Evolutionary conservation across 495 filamentous ascomycete genomes (phyloP).

Genomic region (Aspergillus affinis): DNA sequence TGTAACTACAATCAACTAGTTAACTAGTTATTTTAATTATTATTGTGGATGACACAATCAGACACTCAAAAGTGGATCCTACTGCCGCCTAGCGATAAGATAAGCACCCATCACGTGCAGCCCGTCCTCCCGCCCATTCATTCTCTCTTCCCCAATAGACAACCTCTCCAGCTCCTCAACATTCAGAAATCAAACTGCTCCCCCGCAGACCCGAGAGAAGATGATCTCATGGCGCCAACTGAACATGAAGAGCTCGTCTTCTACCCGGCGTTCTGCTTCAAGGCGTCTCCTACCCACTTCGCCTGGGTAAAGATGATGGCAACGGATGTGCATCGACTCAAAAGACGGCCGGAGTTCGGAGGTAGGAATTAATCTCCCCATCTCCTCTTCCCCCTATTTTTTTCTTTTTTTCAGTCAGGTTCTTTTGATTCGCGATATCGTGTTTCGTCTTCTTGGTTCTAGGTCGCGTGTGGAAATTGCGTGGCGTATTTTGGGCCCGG

Average conservation of each 20-base stretch:
- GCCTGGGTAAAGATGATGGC: slow-evolving; percentile 79
- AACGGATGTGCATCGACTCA: slow-evolving; percentile 62
- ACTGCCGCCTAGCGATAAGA: background rate
- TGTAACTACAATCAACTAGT: too few relatives aligned
- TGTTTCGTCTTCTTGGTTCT: background rate
- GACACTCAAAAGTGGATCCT: background rate
- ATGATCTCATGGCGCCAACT: slow-evolving; percentile 39
- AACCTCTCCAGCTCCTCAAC: background rate
- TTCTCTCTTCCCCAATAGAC: background rate
- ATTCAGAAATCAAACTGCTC: background rate
- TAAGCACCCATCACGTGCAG: background rate
- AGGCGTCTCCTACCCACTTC: slow-evolving; percentile 77
- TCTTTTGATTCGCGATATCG: slow-evolving; percentile 3
- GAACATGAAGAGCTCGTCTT: slow-evolving; percentile 41
- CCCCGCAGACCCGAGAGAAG: slow-evolving; percentile 15
- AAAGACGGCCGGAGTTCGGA: slow-evolving; percentile 60
- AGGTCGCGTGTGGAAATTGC: background rate
- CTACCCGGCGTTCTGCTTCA: slow-evolving; percentile 85
- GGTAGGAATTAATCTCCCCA: slow-evolving; percentile 44
- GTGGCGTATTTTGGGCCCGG: background rate
- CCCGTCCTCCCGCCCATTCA: background rate
- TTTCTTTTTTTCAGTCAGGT: background rate
- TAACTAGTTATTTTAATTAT: too few relatives aligned
- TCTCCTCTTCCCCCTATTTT: slow-evolving; percentile 9
- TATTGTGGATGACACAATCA: background rate